Evolutionary conservation across 2,329 filamentous ascomycete species (phyloP).

Genomic region (Colletotrichum costaricense): DNA sequence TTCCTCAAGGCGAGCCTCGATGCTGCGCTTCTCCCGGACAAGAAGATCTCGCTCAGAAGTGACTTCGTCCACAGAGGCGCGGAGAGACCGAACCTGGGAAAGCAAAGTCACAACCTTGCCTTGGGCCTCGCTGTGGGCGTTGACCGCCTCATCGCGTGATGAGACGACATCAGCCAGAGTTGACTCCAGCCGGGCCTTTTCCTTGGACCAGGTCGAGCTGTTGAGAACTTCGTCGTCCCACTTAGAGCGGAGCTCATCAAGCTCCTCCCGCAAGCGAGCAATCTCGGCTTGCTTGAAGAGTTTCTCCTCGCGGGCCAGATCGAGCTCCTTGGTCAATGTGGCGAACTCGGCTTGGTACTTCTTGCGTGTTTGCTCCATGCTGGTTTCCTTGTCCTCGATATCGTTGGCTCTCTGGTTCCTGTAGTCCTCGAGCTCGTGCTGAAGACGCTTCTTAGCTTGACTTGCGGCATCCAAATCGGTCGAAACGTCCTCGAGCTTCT

Average conservation of each 20-base stretch:
- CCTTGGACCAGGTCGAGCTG: conserved; percentile 97
- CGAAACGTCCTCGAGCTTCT: conserved; percentile 89
- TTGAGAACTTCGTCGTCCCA: conserved; percentile 99
- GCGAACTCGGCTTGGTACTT: conserved; percentile 97
- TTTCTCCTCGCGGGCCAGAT: conserved; percentile 90
- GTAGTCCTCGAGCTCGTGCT: conserved; percentile 98
- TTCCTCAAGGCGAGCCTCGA: conserved; percentile 87
- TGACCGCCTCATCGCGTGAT: conserved; percentile 93
- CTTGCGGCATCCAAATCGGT: conserved; percentile 88
- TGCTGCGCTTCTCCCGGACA: conserved; percentile 87
- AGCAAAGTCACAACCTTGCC: conserved; percentile 90
- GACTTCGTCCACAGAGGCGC: conserved; percentile 87
- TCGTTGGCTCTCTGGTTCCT: conserved; percentile 94
- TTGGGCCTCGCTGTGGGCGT: conserved; percentile 94
- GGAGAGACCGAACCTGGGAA: conserved; percentile 87
- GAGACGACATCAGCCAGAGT: conserved; percentile 89
- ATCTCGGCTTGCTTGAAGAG: conserved; percentile 90
- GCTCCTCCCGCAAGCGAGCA: conserved; percentile 89
- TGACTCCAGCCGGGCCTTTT: conserved; percentile 91
- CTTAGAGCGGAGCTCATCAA: conserved; percentile 93
- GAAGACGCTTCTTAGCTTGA: conserved; percentile 92
- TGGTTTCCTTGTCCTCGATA: conserved; percentile 95
- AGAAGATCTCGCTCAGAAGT: conserved; percentile 87
- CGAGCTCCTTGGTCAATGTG: conserved; percentile 89
- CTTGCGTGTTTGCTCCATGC: conserved; percentile 95